phyloP scores from a whole-genome alignment of 1,284 basidiomycete genomes.

The Cutaneotrichosporon mucoides region DNA sequence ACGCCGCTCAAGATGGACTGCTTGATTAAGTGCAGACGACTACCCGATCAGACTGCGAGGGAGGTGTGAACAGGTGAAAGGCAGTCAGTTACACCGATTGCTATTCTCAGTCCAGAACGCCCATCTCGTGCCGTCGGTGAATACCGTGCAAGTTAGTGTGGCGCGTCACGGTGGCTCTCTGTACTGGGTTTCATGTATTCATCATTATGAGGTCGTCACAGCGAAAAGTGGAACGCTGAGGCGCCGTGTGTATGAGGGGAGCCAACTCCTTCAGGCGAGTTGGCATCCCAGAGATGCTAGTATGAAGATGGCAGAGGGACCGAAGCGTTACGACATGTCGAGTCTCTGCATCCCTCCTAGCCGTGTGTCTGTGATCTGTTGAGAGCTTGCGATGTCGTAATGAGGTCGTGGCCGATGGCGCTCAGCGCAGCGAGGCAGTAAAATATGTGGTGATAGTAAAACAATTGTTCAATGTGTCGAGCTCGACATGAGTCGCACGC shows the following conservation, averaged over 20 bases:
- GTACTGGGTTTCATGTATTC: not conserved
- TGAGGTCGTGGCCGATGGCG: not conserved
- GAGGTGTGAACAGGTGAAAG: too few species aligned
- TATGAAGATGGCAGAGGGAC: not conserved
- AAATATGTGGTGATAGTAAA: not conserved
- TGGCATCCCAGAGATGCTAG: not conserved
- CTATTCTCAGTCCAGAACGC: too few species aligned
- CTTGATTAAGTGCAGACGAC: too few species aligned
- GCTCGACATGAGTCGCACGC: not conserved
- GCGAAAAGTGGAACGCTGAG: not conserved
- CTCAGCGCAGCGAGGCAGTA: not conserved
- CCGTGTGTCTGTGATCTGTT: not conserved
- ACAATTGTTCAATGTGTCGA: not conserved
- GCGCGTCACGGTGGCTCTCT: not conserved
- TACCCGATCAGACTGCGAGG: too few species aligned
- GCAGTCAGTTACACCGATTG: not conserved
- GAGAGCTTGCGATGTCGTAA: not conserved
- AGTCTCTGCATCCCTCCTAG: not conserved
- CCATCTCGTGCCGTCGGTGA: not conserved
- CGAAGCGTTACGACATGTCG: not conserved
- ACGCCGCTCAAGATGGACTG: not conserved
- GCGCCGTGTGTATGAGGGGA: not conserved
- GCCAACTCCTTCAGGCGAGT: too few species aligned
- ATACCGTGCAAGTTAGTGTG: not conserved
- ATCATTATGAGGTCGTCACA: constrained; percentile 1